Evolutionary conservation across 116 monocot species (phyloP), one percentile per base, ranked within the genome.

Genomic region (Posidonia oceanica): DNA sequence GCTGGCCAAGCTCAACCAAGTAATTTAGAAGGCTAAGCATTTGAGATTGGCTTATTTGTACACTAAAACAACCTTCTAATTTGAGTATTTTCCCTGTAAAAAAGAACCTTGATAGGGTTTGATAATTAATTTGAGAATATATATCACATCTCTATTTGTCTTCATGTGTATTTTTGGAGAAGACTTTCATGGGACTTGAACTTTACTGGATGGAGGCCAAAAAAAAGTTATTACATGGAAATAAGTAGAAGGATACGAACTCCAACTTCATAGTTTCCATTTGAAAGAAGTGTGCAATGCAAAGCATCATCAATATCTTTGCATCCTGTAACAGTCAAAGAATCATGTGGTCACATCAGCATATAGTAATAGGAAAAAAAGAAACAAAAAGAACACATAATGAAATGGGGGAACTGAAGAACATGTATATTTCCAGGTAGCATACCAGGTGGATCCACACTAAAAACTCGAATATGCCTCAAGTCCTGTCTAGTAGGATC

Each of bases 241-340:
- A 56, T 38, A 69, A 36, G 54, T 14, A 56, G n/a, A 54, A 83
- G 97, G 97, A 97, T 97, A 97, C 92, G 97, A 74, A 97, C 97
- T 92, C 97, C 97, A 23, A 97, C 89, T 92, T 97, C 97, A 80
- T 85, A 97, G 71, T 92, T 92, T 70, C 97, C 97, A 79, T 84
- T 87, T 64, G 87, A 75, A 81, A 89, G 85, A 54, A 67, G 37
- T 61, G 85, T 92, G 66, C 97, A 97, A 58, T 97, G 97, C 69
- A 97, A 66, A 39, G 97, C 97, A 83, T 97, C 97, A 87, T 97
- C 97, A 77, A 97, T 97, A 81, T 97, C 97, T 78, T 76, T 92
- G 70, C 97, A 97, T 54, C 97, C 97, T 97, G 76, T 72, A 82
- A 70, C 13, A 79, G 63, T 44, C 17, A 69, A 29, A 51, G n/a